Percentiles rank a stretch among this genome's conserved stretches.
Conservation (phyloP, 2,329 filamentous ascomycete genomes). For the Capronia epimyces region DNA sequence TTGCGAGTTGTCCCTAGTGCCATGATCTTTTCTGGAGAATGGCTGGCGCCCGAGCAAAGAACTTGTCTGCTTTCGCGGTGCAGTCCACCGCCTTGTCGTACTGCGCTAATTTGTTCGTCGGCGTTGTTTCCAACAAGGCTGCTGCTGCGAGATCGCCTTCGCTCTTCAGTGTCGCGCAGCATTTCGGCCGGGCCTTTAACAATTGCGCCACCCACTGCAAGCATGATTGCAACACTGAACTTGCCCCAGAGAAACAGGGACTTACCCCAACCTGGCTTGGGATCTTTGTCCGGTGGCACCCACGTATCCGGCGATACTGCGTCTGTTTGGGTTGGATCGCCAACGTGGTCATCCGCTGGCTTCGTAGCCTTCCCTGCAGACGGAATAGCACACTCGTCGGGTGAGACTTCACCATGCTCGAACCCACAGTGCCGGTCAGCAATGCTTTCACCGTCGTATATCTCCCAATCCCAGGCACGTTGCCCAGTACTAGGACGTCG, state of each 20-base stretch:
- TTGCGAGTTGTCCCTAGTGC: constrained; percentile 5
- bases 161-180: constrained; percentile 29
- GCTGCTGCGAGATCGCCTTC: constrained; percentile 13
- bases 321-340: background rate
- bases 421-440: constrained; percentile 16
- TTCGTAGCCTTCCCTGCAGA: background rate
- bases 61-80: background rate
- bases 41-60: background rate
- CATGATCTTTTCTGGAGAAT: background rate
- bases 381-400: background rate
- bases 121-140: constrained; percentile 1
- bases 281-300: background rate
- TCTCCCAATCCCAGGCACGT: constrained; percentile 21
- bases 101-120: background rate
- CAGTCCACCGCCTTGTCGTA: background rate
- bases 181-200: constrained; percentile 43
- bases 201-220: constrained; percentile 47
- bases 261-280: constrained; percentile 19
- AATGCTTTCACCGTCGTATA: constrained; percentile 27
- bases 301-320: constrained; percentile 20
- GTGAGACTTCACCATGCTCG: background rate
- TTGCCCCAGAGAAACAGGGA: constrained; percentile 44
- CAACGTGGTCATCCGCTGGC: background rate
- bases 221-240: constrained; percentile 44
- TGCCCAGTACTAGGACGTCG: constrained; percentile 9